phyloP scores from a whole-genome alignment of 164 flowering plant species.

The Stephania japonica region DNA sequence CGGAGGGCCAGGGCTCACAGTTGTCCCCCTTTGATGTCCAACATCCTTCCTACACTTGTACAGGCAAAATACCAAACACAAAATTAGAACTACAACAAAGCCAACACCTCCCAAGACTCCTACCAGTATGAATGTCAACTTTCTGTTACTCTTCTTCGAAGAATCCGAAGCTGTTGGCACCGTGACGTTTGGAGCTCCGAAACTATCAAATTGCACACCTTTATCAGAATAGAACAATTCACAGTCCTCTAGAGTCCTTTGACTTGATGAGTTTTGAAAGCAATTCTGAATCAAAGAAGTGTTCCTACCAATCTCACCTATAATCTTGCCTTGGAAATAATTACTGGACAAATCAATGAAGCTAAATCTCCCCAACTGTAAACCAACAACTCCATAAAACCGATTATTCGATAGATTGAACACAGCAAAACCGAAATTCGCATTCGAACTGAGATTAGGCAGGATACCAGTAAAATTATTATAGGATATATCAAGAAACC shows the following conservation, averaged over 20 bases:
- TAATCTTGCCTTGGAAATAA: slow-evolving; percentile 59
- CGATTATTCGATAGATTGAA: slow-evolving; percentile 59
- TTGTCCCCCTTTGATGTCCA: slow-evolving; percentile 44
- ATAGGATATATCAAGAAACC: slow-evolving; percentile 45
- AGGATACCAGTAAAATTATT: slow-evolving; percentile 59
- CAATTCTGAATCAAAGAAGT: slow-evolving; percentile 55
- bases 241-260: slow-evolving; percentile 54
- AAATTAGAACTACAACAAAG: slow-evolving; percentile 36
- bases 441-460: slow-evolving; percentile 21
- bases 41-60: slow-evolving; percentile 27
- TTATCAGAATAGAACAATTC: slow-evolving; percentile 47
- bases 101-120: slow-evolving; percentile 76
- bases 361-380: slow-evolving; percentile 25
- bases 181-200: slow-evolving; percentile 44
- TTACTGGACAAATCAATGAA: slow-evolving; percentile 56
- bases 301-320: slow-evolving; percentile 24
- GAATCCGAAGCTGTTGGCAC: slow-evolving; percentile 9
- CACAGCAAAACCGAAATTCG: slow-evolving; percentile 22
- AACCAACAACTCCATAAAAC: slow-evolving; percentile 48
- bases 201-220: slow-evolving; percentile 58
- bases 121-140: slow-evolving; percentile 40
- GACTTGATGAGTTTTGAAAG: slow-evolving; percentile 47
- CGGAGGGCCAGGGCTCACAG: slow-evolving; percentile 41
- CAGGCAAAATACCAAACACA: slow-evolving; percentile 31
- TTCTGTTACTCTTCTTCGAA: slow-evolving; percentile 29